A percentile compares a stretch with the other conserved stretches of the same genome.
phyloP scores from a whole-genome alignment of 805 yeast genomes.

The Torulaspora indica region DNA sequence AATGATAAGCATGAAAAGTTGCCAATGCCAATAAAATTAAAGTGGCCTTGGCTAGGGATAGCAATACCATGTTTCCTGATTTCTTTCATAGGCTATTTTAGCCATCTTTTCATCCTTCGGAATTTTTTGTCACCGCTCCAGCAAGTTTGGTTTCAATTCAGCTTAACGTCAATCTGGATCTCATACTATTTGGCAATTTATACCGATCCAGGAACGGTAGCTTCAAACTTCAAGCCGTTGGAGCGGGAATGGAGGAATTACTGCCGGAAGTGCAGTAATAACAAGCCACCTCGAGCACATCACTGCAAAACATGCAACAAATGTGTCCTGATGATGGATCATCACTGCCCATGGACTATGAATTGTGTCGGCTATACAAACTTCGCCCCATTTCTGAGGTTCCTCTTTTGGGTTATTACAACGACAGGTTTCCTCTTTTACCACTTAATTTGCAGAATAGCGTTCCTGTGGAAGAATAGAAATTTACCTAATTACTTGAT shows the following conservation, averaged over 20 bases:
- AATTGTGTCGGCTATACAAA: slow-evolving; percentile 83
- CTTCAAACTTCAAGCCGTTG: slow-evolving; percentile 42
- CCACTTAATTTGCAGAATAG: slow-evolving; percentile 41
- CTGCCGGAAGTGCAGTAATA: slow-evolving; percentile 66
- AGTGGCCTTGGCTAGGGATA: slow-evolving; percentile 49
- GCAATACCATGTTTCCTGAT: slow-evolving; percentile 62
- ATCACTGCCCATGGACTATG: slow-evolving; percentile 90
- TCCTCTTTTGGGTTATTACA: slow-evolving; percentile 59
- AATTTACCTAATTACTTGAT: slow-evolving; percentile 54
- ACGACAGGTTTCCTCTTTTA: slow-evolving; percentile 46
- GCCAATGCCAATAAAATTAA: slow-evolving; percentile 38
- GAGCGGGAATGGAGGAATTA: slow-evolving; percentile 52
- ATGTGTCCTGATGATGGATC: slow-evolving; percentile 89
- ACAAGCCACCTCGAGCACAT: slow-evolving; percentile 80
- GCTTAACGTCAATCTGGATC: slow-evolving; percentile 60
- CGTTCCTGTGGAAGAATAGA: slow-evolving; percentile 44
- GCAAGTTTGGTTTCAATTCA: slow-evolving; percentile 46
- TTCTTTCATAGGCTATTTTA: slow-evolving; percentile 53
- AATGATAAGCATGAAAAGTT: background rate
- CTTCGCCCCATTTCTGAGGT: slow-evolving; percentile 74
- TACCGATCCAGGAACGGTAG: slow-evolving; percentile 66
- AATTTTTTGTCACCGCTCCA: slow-evolving; percentile 38
- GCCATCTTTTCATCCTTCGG: slow-evolving; percentile 53
- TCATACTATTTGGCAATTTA: slow-evolving; percentile 67
- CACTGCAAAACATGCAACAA: slow-evolving; percentile 72